These are phyloP conservation scores for Colletotrichum acutatum DNA, from an alignment of 2,329 filamentous ascomycete species.

Conservation along the genomic window DNA sequence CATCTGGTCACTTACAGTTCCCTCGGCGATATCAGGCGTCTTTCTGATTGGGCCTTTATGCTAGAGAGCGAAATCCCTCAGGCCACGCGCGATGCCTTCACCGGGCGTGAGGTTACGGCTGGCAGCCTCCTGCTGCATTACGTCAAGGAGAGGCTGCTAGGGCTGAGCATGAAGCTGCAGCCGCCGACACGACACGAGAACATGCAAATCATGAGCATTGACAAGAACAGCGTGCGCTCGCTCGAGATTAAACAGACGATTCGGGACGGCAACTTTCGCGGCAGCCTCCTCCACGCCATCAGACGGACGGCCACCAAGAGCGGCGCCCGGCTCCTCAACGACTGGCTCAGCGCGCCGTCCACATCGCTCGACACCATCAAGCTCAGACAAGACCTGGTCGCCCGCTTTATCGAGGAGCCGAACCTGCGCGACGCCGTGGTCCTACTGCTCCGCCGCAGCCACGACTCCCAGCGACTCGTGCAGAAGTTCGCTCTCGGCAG, in stretches of 20 bases:
- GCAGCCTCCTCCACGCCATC: slow-evolving; percentile 90
- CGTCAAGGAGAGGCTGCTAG: slow-evolving; percentile 81
- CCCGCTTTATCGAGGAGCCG: slow-evolving; percentile 74
- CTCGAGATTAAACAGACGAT: slow-evolving; percentile 91
- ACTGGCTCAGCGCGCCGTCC: slow-evolving; percentile 90
- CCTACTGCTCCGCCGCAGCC: slow-evolving; percentile 76
- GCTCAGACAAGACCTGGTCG: slow-evolving; percentile 82
- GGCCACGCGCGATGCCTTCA: slow-evolving; percentile 67
- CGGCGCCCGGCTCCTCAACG: slow-evolving; percentile 83
- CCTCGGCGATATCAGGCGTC: slow-evolving; percentile 54
- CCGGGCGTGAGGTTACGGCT: slow-evolving; percentile 76
- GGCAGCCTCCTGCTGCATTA: slow-evolving; percentile 88
- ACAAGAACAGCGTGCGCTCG: slow-evolving; percentile 89
- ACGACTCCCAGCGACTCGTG: slow-evolving; percentile 88
- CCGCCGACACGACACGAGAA: slow-evolving; percentile 80
- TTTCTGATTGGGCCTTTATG: slow-evolving; percentile 78
- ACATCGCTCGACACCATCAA: slow-evolving; percentile 86
- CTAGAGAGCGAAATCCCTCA: slow-evolving; percentile 77
- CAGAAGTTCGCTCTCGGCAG: slow-evolving; percentile 94
- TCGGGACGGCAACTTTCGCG: slow-evolving; percentile 80
- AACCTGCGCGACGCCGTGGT: slow-evolving; percentile 77
- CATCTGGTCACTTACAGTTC: slow-evolving; percentile 80
- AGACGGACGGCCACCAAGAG: slow-evolving; percentile 91
- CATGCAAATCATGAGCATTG: slow-evolving; percentile 86
- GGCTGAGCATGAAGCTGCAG: slow-evolving; percentile 83